These are phyloP conservation scores for Nyctanthes arbortristis DNA, from an alignment of 257 asterid species.

Conservation along the genomic window DNA sequence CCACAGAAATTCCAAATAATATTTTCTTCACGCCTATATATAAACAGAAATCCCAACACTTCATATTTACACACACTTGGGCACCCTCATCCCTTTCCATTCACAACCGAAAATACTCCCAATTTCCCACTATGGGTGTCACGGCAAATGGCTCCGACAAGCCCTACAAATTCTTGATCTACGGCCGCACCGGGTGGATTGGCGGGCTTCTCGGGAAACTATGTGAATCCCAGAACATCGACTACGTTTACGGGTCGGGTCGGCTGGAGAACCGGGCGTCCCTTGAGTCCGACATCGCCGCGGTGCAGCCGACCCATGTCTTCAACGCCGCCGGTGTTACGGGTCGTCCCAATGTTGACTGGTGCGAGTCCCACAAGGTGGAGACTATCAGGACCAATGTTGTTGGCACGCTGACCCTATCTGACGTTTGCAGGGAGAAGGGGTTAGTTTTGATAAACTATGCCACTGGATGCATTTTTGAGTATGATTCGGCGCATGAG, in stretches of 20 bases:
- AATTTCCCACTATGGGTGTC: conserved; percentile 50
- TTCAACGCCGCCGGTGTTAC: conserved; percentile 93
- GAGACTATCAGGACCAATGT: conserved; percentile 84
- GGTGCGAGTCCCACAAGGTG: conserved; percentile 90
- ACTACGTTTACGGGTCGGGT: conserved; percentile 69
- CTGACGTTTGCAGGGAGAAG: conserved; percentile 74
- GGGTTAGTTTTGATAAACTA: conserved; percentile 64
- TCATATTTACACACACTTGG: not conserved
- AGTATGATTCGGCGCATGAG: conserved; percentile 60
- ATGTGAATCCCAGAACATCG: conserved; percentile 62
- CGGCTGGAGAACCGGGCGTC: conserved; percentile 62
- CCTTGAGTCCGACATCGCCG: conserved; percentile 53
- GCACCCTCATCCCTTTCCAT: not conserved
- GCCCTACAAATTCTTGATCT: conserved; percentile 71
- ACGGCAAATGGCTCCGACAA: conserved; percentile 57
- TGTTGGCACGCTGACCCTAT: conserved; percentile 78
- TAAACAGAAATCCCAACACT: not conserved
- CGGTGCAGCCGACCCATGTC: conserved; percentile 64
- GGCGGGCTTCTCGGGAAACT: conserved; percentile 86
- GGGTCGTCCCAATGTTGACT: conserved; percentile 88
- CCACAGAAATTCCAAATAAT: not conserved
- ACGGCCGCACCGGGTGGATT: conserved; percentile 84
- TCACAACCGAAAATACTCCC: not conserved
- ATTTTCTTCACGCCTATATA: not conserved
- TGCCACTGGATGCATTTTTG: conserved; percentile 86